Base-by-base conservation (phyloP, 2,329 filamentous ascomycete genomes). In the Fusarium sp. region DNA sequence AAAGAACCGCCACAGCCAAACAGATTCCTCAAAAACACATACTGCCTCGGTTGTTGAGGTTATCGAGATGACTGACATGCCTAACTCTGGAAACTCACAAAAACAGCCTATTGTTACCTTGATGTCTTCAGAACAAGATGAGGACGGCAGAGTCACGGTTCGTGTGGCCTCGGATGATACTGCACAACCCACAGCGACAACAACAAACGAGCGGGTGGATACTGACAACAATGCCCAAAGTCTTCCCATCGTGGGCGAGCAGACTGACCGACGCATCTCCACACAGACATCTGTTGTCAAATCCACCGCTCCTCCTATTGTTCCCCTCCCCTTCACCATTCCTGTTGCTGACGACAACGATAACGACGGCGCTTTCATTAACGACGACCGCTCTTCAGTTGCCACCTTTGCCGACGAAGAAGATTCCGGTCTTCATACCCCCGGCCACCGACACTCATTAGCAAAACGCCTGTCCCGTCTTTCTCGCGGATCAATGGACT, bases 391-490 rank as follows among this genome's bases (percentile, higher is more conserved):
- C 28, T 93, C 90, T 4, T 92, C 92, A 3, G 83, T 92, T 20
- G 92, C 90, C 5, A 91, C 91, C 0, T 85, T 90, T 71, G 89
- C 90, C 17, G 89, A 91, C 57, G 84, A 89, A 28, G 83, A 84
- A 13, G 83, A 84, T n/a, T 73, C 77, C 22, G 52, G 54, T 11
- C 37, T 62, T 53, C 43, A 75, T 65, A 46, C 69, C 55, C 48
- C 67, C 44, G 57, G 63, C 63, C 68, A 78, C 52, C 77, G 79
- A 22, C 72, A 74, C 15, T 83, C 83, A 5, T 65, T 83, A 19
- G 82, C 81, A 6, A 83, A 84, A 49, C 81, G 83, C 19, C 74
- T 87, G 3, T 88, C 87, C 1, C 79, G 77, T 13, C 75, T 87
- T 4, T 88, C 87, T 2, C 79, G 77, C 14, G 78, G 80, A 48